Evolutionary conservation across 225 moss, liverwort and hornwort species (phyloP).

Genomic region (Polytrichum commune): DNA sequence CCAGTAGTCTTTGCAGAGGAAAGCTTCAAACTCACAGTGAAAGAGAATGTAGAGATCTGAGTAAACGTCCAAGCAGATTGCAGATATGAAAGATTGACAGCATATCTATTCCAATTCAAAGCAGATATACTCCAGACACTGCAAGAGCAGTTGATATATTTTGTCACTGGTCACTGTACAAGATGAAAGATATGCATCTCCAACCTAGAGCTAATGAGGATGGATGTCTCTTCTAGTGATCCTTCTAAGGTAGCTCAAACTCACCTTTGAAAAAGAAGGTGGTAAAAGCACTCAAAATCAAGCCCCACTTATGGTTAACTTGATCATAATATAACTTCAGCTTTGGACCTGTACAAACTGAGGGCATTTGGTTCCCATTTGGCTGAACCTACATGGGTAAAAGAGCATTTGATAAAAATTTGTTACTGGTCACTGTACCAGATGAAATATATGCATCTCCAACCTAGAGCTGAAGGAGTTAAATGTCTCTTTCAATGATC

Average conservation of each 20-base stretch:
- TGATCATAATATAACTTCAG: not conserved
- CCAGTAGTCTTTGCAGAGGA: too few relatives aligned
- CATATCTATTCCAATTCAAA: too few relatives aligned
- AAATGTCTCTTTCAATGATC: not conserved
- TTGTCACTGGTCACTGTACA: not conserved
- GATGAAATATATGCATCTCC: not conserved
- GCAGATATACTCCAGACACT: too few relatives aligned
- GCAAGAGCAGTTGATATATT: too few relatives aligned
- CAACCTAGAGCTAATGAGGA: not conserved
- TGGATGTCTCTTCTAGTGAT: not conserved
- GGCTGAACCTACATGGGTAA: too few relatives aligned
- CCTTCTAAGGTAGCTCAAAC: not conserved
- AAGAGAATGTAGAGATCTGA: too few relatives aligned
- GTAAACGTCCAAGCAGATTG: too few relatives aligned
- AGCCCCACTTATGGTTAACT: not conserved
- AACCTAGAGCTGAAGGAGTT: not conserved
- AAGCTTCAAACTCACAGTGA: too few relatives aligned
- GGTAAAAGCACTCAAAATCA: not conserved
- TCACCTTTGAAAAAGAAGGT: not conserved
- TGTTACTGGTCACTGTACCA: not conserved
- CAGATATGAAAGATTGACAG: too few relatives aligned
- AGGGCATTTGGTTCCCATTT: too few relatives aligned
- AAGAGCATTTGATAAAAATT: too few relatives aligned
- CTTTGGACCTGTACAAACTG: too few relatives aligned
- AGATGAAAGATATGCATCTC: not conserved